A percentile compares a stretch with the other conserved stretches of the same genome.
Conservation (phyloP, 2,329 filamentous ascomycete genomes). For the Sporothrix humicola region DNA sequence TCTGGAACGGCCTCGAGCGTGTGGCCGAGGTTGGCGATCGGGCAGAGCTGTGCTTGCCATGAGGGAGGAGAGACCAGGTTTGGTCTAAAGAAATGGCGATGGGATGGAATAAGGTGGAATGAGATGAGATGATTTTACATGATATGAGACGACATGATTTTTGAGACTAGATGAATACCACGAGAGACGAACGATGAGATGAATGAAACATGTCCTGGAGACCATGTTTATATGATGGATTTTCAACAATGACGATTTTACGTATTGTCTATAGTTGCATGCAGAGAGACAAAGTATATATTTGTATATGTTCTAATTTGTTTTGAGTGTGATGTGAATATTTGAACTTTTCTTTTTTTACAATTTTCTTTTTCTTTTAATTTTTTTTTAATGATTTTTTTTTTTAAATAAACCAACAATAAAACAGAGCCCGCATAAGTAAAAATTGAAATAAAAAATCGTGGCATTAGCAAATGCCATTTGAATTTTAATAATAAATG, state of each 20-base stretch:
- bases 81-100: not conserved
- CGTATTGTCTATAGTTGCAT: not conserved
- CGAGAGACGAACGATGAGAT: not conserved
- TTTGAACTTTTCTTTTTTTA: not conserved
- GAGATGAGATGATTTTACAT: not conserved
- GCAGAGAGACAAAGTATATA: slow-evolving; percentile 7
- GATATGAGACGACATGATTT: not conserved
- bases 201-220: slow-evolving; percentile 10
- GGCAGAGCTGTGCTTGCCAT: slow-evolving; percentile 47
- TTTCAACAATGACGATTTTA: not conserved
- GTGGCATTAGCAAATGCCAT: not conserved
- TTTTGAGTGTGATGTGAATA: not conserved
- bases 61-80: not conserved
- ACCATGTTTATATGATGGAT: not conserved
- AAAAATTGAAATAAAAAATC: not conserved
- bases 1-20: slow-evolving; percentile 47
- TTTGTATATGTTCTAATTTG: not conserved
- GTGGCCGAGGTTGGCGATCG: slow-evolving; percentile 47
- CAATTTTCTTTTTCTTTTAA: not conserved
- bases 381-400: not conserved
- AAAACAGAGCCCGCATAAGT: not conserved
- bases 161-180: not conserved
- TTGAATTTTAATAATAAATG: not conserved
- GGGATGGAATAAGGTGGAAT: not conserved
- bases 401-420: not conserved